phyloP scores from a whole-genome alignment of 2,329 filamentous ascomycete species.

The Truncatella angustata region DNA sequence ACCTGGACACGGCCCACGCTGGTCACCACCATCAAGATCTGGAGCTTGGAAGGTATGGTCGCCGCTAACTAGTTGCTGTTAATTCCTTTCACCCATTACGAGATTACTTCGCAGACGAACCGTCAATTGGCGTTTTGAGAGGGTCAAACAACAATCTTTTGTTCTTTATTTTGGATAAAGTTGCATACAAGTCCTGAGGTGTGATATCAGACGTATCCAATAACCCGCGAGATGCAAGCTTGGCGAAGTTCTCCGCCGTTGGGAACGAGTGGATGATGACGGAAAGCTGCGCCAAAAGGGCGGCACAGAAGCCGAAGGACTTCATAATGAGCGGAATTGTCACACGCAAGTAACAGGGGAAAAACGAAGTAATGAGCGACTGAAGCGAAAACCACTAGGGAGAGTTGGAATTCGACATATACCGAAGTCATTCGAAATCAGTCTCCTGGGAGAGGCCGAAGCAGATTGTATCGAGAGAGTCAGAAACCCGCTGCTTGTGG shows the following conservation, averaged over 20 bases:
- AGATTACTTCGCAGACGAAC: background rate
- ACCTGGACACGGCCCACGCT: constrained; percentile 26
- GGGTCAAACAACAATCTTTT: constrained; percentile 17
- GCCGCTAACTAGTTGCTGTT: constrained; percentile 11
- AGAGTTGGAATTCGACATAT: background rate
- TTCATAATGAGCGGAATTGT: background rate
- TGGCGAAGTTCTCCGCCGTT: constrained; percentile 18
- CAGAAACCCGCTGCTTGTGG: no score
- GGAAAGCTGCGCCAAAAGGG: constrained; percentile 6
- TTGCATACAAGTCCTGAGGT: constrained; percentile 12
- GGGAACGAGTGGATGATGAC: constrained; percentile 15
- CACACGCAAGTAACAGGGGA: background rate
- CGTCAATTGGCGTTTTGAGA: constrained; percentile 16
- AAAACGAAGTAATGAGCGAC: constrained; percentile 5
- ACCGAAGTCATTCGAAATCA: constrained; percentile 3
- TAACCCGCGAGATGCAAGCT: constrained; percentile 11
- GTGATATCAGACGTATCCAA: constrained; percentile 8
- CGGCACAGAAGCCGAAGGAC: constrained; percentile 1
- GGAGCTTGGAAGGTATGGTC: constrained; percentile 17
- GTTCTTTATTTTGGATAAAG: constrained; percentile 14
- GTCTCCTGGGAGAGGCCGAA: background rate
- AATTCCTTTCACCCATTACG: background rate
- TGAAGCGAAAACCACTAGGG: background rate
- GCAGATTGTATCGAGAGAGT: background rate
- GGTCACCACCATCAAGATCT: constrained; percentile 20